Base-by-base conservation (phyloP, 495 filamentous ascomycete genomes). In the Rostrohypoxylon terebratum region DNA sequence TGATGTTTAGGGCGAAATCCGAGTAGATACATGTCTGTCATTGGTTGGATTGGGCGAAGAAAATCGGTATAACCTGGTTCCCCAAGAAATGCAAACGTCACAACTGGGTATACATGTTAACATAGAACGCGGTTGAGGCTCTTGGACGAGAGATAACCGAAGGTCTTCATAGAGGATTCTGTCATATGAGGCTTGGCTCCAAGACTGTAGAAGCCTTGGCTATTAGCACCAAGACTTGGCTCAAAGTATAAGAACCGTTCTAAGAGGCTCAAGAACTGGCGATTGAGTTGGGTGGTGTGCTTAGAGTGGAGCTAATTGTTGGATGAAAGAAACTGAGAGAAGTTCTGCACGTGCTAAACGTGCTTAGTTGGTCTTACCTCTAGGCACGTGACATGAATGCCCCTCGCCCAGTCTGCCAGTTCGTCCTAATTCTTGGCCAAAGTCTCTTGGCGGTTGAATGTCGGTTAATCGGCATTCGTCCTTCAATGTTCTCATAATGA, bases 71-170 rank as follows among this genome's bases (percentile, higher is more conserved):
- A 53, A 58, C 38, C 9, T 20, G n/a, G n/a, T 28, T 61, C 38
- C 63, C 67, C 63, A 71, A 71, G 72, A 65, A 71, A 68, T 33
- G 21, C 33, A 64, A 71, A 63, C 66, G 66, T 74, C 71, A 74
- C 42, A 69, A 33, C n/a, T 59, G 23, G 34, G 61, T 48, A 21
- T 31, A 42, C 31, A 59, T 57, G 20, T 63, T 36, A 59, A 36
- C 21, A 59, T 66, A 42, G 34, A 54, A 44, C 51, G 36, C 48
- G 58, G 63, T 68, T 71, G 72, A 75, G 68, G 72, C 68, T 75
- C 68, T 50, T 14, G 36, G 28, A 55, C 23, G 59, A 68, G 53
- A 66, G 63, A 60, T 54, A 59, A 18, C 44, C 23, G 57, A 62
- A 66, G 66, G 28, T 57, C 50, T 66, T 51, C 23, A n/a, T 65